Base-by-base conservation (phyloP, 257 asterid species). In the Gentiana macrophylla region DNA sequence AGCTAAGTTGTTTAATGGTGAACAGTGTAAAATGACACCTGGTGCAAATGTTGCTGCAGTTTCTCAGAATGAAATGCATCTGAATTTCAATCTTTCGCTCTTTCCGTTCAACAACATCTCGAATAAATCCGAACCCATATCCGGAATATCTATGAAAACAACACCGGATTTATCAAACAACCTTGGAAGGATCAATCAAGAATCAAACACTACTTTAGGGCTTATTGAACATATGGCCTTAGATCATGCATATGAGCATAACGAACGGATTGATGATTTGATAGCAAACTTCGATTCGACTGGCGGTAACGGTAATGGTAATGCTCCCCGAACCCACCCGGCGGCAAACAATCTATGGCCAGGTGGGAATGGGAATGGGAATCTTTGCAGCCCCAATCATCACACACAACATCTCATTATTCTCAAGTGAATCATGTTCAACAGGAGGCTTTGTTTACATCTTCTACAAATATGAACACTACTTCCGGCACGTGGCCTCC, bases 1-100 rank as follows among this genome's bases (percentile, higher is more conserved):
- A 80, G 81, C 90, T 36, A 86, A 83, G 49, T 62, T 86, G 15
- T 77, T 74, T 53, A 76, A 66, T 56, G 56, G 47, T 5, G 8
- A 10, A 41, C 24, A 24, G 24, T 24, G 24, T 24, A 24, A 24
- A 24, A 24, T 24, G 24, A 24, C 24, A 24, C 24, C 24, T 24
- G 24, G 24, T 24, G 24, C 15, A 45, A 50, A 11, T 51, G 7
- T 5, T 11, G 12, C 3, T 36, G 11, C 54, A 1, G 5, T 5
- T 41, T 41, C 46, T 10, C 9, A 7, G 9, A 5, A 7, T 41
- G 9, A 3, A 3, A 2, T 41, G 6, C 8, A 41, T 41, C 46
- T 41, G 9, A 41, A 41, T 41, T 41, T 41, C 46, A 7, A 41
- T 41, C 46, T 41, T 10, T 41, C 46, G 8, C 3, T 2, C 9